Conservation (phyloP, 768 basidiomycete species). For the Tulasnella sp. region DNA sequence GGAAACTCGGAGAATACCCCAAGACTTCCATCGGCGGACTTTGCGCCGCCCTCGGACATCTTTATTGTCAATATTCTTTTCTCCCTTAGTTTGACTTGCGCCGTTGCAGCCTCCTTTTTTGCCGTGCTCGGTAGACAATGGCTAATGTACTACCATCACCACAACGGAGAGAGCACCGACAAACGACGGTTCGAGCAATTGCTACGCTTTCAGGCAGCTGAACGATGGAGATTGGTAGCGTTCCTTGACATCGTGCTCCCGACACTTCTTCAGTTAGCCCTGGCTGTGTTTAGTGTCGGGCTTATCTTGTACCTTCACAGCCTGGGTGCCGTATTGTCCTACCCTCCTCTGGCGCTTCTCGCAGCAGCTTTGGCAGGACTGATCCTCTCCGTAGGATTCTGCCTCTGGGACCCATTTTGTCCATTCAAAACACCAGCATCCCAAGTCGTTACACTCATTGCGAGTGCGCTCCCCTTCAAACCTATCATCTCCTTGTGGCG, state of each 20-base stretch:
- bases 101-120: background rate
- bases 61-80: background rate
- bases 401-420: background rate
- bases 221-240: background rate
- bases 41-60: background rate
- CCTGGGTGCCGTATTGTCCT: background rate
- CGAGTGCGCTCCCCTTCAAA: background rate
- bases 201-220: background rate
- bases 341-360: background rate
- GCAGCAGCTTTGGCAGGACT: background rate
- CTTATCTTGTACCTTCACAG: background rate
- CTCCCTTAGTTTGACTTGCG: background rate
- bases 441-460: background rate
- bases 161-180: background rate
- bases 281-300: background rate
- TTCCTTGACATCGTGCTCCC: slow-evolving; percentile 8
- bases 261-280: background rate
- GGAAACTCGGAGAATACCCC: background rate
- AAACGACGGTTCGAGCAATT: background rate
- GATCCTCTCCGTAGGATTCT: background rate
- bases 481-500: background rate
- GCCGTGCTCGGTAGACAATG: background rate
- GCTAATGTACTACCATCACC: background rate
- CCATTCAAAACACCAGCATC: background rate
- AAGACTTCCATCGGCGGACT: background rate